Base-by-base conservation (phyloP, 2,329 filamentous ascomycete genomes). In the Pseudohalonectria lignicola region DNA sequence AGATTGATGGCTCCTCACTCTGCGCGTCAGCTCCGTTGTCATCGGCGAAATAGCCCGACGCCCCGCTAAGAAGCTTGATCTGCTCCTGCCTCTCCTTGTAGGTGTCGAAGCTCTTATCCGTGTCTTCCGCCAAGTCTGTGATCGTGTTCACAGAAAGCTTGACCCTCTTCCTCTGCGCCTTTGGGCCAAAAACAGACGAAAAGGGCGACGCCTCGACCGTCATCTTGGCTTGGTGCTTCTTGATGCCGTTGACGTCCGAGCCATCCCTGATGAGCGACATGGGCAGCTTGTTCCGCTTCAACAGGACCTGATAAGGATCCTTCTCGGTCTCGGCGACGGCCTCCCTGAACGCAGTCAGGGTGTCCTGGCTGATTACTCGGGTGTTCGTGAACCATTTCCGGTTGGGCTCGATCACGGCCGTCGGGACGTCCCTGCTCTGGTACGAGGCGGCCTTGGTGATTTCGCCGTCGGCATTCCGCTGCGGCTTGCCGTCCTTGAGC, bases 301-400 rank as follows among this genome's bases (percentile, higher is more conserved):
- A 70, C n/a, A 96, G 75, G 43, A 94, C 92, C 43, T 84, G 82
- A 60, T 94, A 95, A 0, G 92, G 92, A 54, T 98, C 87, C 15
- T 80, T 79, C 37, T 85, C 80, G 60, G 88, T 84, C 60, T 94
- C 87, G 31, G 85, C 85, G 62, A 98, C 90, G 19, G 92, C 92
- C 43, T 88, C 82, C 44, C 92, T 79, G 64, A 98, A 98, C 2
- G 84, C 79, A 32, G 37, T 34, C 34, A 50, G 41, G 15, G 43
- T 84, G 56, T 94, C 86, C 59, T 96, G 90, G 3, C 83, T 87
- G 53, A 96, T 94, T 34, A 78, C 74, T 47, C 92, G 71, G 25
- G 90, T 94, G 61, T 95, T 95, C 52, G 82, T 86, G 64, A 98
- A 98, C 92, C 92, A 98, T 64, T 93, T 93, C 53, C 92, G 75